Base-by-base conservation (phyloP, 176 grass and related monocot genomes). In the Avena insularis region DNA sequence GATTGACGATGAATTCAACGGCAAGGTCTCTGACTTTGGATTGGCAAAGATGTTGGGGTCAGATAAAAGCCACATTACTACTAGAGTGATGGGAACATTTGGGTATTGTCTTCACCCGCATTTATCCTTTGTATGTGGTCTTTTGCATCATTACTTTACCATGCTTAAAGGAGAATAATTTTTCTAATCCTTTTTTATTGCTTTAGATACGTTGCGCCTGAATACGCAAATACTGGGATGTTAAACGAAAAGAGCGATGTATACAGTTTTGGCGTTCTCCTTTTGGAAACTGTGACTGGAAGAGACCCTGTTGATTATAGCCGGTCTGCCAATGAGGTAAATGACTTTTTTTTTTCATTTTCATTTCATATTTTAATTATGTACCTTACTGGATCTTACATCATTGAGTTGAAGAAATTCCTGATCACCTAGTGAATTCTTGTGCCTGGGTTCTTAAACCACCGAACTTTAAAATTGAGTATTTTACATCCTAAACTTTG, bases 1-100 rank as follows among this genome's bases (percentile, higher is more conserved):
- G 90, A 99, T 99, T 75, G 94, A 99, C 68, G 86, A 93, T 89
- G 97, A 97, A 77, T 99, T 94, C 68, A 99, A 93, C 75, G 94
- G 97, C 45, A 99, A 97, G 70, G 81, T 99, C 69, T 99, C 97
- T 79, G 97, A 99, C 83, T 94, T 99, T 8, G 97, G 97, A 84
- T 92, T 97, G 89, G 94, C 94, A 49, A 99, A 99, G 84, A 86
- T 99, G 76, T 93, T 99, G 86, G 97, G 92, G 4, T 96, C 97
- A 21, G 97, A 92, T 81, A 94, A 99, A 89, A 99, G 97, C 83
- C 89, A 99, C 58, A 88, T 99, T 77, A 93, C 94, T 15, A 99
- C 97, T 87, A 91, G 97, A 91, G 97, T 99, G 51, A 99, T 99
- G 97, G 97, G 97, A 67, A 99, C 97, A 80, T 99, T 99, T 85